Conservation (phyloP, 2,329 filamentous ascomycete species). For the Trichoderma sp. region DNA sequence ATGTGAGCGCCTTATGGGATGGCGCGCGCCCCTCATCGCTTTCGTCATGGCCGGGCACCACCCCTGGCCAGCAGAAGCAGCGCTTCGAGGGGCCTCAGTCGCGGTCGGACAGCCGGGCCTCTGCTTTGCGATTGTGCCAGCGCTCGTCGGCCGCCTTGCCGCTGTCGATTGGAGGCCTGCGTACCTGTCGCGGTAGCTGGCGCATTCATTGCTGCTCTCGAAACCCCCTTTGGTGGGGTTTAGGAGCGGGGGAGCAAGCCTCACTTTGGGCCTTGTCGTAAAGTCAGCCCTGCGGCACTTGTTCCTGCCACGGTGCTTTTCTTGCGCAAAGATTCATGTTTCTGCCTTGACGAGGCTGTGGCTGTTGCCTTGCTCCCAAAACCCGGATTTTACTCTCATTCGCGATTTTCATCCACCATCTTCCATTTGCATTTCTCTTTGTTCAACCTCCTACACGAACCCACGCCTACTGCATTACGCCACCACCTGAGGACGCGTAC, state of each 20-base stretch:
- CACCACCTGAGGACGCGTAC: slow-evolving; percentile 15
- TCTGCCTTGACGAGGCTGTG: slow-evolving; percentile 14
- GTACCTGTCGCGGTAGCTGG: slow-evolving; percentile 19
- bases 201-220: slow-evolving; percentile 21
- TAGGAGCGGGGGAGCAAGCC: slow-evolving; percentile 26
- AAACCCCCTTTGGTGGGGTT: slow-evolving; percentile 23
- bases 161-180: slow-evolving; percentile 15
- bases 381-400: not conserved
- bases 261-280: slow-evolving; percentile 17
- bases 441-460: not conserved
- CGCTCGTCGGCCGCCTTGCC: not conserved
- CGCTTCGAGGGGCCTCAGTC: slow-evolving; percentile 17
- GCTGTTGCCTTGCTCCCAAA: slow-evolving; percentile 18
- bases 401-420: not conserved
- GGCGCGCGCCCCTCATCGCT: slow-evolving; percentile 38
- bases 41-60: slow-evolving; percentile 43
- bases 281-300: slow-evolving; percentile 24
- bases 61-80: slow-evolving; percentile 24
- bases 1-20: slow-evolving; percentile 25
- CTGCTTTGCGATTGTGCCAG: slow-evolving; percentile 19
- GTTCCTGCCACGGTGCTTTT: slow-evolving; percentile 23
- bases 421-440: not conserved
- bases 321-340: not conserved
- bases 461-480: slow-evolving; percentile 3
- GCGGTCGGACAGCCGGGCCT: not conserved